Base-by-base conservation (phyloP, 2,329 filamentous ascomycete genomes). In the Harringtonia lauricola region DNA sequence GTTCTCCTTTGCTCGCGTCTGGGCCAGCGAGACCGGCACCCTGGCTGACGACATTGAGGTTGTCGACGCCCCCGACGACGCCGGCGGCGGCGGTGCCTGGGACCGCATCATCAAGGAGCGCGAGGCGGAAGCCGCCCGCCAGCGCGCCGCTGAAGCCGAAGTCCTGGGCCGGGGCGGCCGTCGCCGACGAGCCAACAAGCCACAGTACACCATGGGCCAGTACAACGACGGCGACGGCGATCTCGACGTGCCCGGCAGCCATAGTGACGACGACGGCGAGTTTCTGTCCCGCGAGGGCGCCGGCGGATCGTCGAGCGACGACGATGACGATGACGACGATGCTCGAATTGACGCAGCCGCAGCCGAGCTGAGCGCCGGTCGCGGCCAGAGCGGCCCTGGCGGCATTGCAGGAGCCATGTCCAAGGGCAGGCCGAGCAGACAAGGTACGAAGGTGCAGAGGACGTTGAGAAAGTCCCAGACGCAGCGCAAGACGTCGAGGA, bases 1-100 rank as follows among this genome's bases (percentile, higher is more conserved):
- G 44, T 98, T 95, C 59, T 86, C 84, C 5, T 86, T 92, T 61
- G 90, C 90, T 33, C 78, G 86, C 36, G 83, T 98, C 2, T 98
- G 92, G 92, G 83, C 83, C 4, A 94, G 94, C 54, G 83, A 94
- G 30, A 76, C 79, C 51, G 77, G 74, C 8, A 67, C 70, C 0
- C 68, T 94, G 7, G 73, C 81, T 39, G 81, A 83, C 17, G 71
- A 76, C 21, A 58, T 84, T 19, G 68, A 76, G 21, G 64, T 67
- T 22, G 71, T 74, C 36, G 18, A 36, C 13, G 13, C 15, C 33
- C 22, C 21, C 31, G 45, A 44, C 12, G 42, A n/a, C 2, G 31
- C 36, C 8, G 66, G 69, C 8, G 66, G 70, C 0, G 69, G 81
- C 14, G 80, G 78, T 30, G 77, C 94, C 0, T 98, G 94, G 94